These are phyloP conservation scores for Gynochthodes officinalis DNA, from an alignment of 257 asterid genomes.

Conservation along the genomic window DNA sequence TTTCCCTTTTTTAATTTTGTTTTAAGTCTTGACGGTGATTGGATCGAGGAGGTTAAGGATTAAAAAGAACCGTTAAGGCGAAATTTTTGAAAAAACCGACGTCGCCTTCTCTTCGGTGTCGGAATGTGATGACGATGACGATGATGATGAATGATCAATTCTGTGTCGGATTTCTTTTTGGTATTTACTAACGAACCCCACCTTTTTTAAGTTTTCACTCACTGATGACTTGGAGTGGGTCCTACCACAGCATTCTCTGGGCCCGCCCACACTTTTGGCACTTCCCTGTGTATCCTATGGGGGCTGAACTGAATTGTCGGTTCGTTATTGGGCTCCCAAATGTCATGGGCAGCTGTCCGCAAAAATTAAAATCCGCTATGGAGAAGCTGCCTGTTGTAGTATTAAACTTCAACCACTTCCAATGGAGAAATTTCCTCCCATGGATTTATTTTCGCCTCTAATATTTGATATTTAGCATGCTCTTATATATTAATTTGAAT, in stretches of 20 bases:
- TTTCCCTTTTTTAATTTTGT: neutral
- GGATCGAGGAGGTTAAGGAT: slow-evolving; percentile 18
- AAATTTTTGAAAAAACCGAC: neutral
- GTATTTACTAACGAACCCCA: neutral
- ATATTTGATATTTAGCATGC: too few species aligned
- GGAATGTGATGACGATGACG: neutral
- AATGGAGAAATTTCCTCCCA: too few species aligned
- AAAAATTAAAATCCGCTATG: too few species aligned
- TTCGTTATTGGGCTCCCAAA: too few species aligned
- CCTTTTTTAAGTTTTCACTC: neutral
- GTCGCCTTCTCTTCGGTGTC: neutral
- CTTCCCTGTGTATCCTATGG: too few species aligned
- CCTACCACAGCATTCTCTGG: neutral
- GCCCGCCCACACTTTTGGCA: neutral
- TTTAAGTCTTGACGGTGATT: neutral
- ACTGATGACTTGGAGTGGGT: slow-evolving; percentile 19
- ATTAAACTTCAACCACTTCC: too few species aligned
- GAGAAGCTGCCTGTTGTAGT: too few species aligned
- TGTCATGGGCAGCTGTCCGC: too few species aligned
- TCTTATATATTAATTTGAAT: too few species aligned
- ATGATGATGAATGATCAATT: neutral
- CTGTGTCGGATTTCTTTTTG: slow-evolving; percentile 8
- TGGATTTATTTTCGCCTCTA: too few species aligned
- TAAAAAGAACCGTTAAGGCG: neutral
- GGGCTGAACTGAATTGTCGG: too few species aligned